A percentile compares a stretch with the other conserved stretches of the same genome.
These are phyloP conservation scores for Puccinia hordei DNA, from an alignment of 1,284 basidiomycete genomes.

Conservation along the genomic window DNA sequence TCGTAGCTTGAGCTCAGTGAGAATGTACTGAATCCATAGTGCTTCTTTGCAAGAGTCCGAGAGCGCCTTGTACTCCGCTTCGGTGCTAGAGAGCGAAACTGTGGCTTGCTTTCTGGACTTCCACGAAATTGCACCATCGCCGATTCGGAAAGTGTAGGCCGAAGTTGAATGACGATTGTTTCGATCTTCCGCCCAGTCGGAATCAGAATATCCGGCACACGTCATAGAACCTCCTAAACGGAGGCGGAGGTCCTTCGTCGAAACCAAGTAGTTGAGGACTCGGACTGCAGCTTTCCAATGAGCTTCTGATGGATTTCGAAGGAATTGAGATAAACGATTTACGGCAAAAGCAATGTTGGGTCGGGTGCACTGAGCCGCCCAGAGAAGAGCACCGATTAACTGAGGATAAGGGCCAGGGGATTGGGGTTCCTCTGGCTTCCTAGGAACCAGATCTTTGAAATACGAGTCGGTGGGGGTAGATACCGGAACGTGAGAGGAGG, in stretches of 20 bases:
- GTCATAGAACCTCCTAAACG: neutral
- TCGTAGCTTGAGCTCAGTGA: neutral
- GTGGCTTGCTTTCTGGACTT: neutral
- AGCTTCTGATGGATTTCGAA: neutral
- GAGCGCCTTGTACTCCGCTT: too few species aligned
- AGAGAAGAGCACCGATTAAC: neutral
- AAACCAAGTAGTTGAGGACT: neutral
- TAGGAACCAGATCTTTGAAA: neutral
- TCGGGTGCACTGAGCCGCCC: neutral
- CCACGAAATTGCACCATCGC: neutral
- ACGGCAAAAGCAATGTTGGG: too few species aligned
- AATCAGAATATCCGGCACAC: neutral
- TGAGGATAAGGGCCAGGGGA: neutral
- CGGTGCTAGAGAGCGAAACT: too few species aligned
- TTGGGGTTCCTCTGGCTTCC: neutral
- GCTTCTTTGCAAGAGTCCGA: too few species aligned
- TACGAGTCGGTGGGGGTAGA: too few species aligned
- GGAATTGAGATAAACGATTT: neutral
- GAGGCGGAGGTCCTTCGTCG: too few species aligned
- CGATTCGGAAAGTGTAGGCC: too few species aligned
- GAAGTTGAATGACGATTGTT: too few species aligned
- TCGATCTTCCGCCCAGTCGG: slow-evolving; percentile 6
- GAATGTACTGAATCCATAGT: neutral
- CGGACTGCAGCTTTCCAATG: neutral
- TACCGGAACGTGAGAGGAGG: neutral